These are phyloP conservation scores for Russula vinacea DNA, from an alignment of 768 basidiomycete species.

Conservation along the genomic window DNA sequence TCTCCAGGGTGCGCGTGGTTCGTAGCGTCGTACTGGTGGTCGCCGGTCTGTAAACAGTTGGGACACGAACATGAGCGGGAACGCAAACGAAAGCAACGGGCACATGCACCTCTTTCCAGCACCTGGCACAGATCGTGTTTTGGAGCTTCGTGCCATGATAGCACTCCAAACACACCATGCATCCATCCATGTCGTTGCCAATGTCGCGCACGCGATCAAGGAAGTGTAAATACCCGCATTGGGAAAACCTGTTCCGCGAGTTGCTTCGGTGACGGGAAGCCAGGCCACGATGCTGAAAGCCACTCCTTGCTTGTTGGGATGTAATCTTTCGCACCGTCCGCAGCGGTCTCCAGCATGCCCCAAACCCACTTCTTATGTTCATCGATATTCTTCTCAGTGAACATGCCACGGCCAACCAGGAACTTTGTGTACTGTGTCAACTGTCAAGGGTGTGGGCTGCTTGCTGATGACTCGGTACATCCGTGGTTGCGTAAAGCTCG, in stretches of 20 bases:
- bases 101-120: too few species aligned
- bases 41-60: too few species aligned
- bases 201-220: too few species aligned
- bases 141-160: too few species aligned
- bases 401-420: slow-evolving; percentile 85
- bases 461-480: slow-evolving; percentile 98
- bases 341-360: slow-evolving; percentile 97
- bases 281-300: slow-evolving; percentile 97
- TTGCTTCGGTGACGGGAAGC: slow-evolving; percentile 96
- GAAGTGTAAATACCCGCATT: too few species aligned
- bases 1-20: too few species aligned
- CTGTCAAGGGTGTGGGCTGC: slow-evolving; percentile 86
- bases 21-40: too few species aligned
- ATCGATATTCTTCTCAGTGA: slow-evolving; percentile 93
- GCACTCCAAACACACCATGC: too few species aligned
- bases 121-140: too few species aligned
- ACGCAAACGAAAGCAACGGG: too few species aligned
- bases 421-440: slow-evolving; percentile 91
- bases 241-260: slow-evolving; percentile 90
- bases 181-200: too few species aligned
- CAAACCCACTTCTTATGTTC: slow-evolving; percentile 99
- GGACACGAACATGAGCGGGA: too few species aligned
- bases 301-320: slow-evolving; percentile 93
- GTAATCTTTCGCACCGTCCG: slow-evolving; percentile 93
- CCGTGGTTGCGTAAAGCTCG: slow-evolving; percentile 95